Evolutionary conservation across 164 flowering plant species (phyloP).

Genomic region (Macadamia tetraphylla): DNA sequence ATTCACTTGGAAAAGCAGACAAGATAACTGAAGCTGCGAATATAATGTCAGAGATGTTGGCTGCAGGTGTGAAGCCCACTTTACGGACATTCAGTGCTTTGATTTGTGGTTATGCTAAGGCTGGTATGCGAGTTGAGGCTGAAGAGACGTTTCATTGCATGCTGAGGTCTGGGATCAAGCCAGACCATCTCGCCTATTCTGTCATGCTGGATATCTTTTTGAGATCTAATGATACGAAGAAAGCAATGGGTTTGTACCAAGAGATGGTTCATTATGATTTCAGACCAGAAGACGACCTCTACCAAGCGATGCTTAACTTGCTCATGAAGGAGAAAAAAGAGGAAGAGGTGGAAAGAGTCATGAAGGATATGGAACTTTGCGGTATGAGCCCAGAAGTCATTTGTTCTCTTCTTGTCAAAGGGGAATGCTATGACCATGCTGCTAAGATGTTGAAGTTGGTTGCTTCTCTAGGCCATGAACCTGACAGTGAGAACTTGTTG

Average conservation of each 20-base stretch:
- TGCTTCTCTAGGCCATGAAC: slow-evolving; percentile 40
- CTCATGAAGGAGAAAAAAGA: slow-evolving; percentile 49
- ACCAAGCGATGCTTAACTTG: slow-evolving; percentile 43
- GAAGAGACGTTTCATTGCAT: slow-evolving; percentile 65
- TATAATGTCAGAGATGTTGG: slow-evolving; percentile 84
- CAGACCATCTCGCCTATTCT: slow-evolving; percentile 78
- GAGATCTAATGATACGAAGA: slow-evolving; percentile 52
- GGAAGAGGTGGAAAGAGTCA: slow-evolving; percentile 38
- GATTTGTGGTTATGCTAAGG: slow-evolving; percentile 86
- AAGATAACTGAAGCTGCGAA: slow-evolving; percentile 62
- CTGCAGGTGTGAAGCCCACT: slow-evolving; percentile 71
- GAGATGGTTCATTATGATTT: slow-evolving; percentile 66
- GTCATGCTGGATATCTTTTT: slow-evolving; percentile 76
- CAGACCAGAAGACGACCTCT: slow-evolving; percentile 54
- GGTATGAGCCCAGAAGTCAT: slow-evolving; percentile 49
- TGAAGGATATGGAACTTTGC: slow-evolving; percentile 60
- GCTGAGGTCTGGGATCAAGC: slow-evolving; percentile 72
- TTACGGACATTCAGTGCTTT: slow-evolving; percentile 83
- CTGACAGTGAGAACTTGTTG: slow-evolving; percentile 49
- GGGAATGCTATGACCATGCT: slow-evolving; percentile 65
- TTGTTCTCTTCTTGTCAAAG: slow-evolving; percentile 59
- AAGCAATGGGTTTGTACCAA: slow-evolving; percentile 49
- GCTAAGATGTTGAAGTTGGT: slow-evolving; percentile 51
- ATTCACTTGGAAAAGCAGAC: slow-evolving; percentile 85
- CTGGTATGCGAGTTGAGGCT: slow-evolving; percentile 71